Base-by-base conservation (phyloP, 306 rosid species). In the Cucumis melo region DNA sequence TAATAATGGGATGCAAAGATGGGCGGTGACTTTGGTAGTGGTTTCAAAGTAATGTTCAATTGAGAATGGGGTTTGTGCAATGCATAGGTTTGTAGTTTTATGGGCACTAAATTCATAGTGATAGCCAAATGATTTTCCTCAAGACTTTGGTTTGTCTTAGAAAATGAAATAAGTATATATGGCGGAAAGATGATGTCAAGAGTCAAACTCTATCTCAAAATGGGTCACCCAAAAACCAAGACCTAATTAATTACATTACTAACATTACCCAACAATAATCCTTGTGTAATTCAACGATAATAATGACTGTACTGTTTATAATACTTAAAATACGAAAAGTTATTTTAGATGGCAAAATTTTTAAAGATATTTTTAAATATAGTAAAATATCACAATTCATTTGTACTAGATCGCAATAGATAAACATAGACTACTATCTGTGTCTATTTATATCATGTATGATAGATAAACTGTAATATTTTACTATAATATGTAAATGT, bases 41-140 rank as follows among this genome's bases (percentile, higher is more conserved):
- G 32, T 41, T 66, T 66, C 73, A 10, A 10, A 39, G 10, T 66
- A n/a, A 66, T 41, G 19, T 66, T 41, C 73, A 39, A 66, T 15
- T 64, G 50, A 13, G 71, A 36, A 64, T 61, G 51, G 38, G 11
- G 0, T 21, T 29, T 29, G 62, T 20, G 72, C 8, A 39, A 2
- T 65, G 50, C 73, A 66, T 66, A 41, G 46, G 54, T 36, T 17
- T 41, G 5, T 62, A 32, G 42, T 62, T 65, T 65, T 17, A 46
- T 46, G 46, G 17, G 73, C 73, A 41, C 73, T 66, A 66, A 66
- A 19, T 66, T 66, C 17, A 3, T 66, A 66, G 73, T 66, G 53
- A 66, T n/a, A 66, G 32, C 73, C 73, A 66, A 66, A 66, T 66
- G 54, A 66, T 66, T 66, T 41, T 39, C 54, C 19, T 20, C 73